Base-by-base conservation (phyloP, 2,329 filamentous ascomycete genomes). In the Ophiocordyceps camponoti-leonardi region DNA sequence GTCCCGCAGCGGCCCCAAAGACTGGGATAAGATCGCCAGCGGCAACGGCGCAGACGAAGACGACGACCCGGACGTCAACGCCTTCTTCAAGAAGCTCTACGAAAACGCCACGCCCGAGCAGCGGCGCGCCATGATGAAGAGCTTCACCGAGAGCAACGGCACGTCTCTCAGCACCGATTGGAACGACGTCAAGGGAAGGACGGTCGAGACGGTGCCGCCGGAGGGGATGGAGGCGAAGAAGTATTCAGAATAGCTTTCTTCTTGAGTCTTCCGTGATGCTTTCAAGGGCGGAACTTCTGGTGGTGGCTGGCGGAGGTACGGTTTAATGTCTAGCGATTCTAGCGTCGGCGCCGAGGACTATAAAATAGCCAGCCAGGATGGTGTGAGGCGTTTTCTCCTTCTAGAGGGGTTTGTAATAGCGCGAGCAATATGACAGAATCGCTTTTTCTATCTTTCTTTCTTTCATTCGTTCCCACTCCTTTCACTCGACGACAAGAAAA, bases 41-140 rank as follows among this genome's bases (percentile, higher is more conserved):
- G 67, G 68, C 0, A 71, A 73, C 1, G 67, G 68, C 0, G 71
- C 73, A 1, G 70, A 77, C 1, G 78, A 77, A 11, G 71, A 73
- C 0, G 71, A 75, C 0, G 65, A 74, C 49, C 76, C 82, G 26
- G 77, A 83, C 31, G 78, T 87, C 10, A 83, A 93, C 54, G 59
- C 62, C 12, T 96, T 95, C 66, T 98, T 98, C 71, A 92, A 93
- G 70, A 80, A 83, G 56, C 69, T 98, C 1, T 96, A 90, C 65
- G 78, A 82, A 50, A 71, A 68, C 33, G 79, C 86, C 0, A 79
- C 82, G 43, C 77, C 81, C 0, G 90, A 98, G 54, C 85, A 86
- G 48, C 79, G 79, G 58, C 78, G 87, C 2, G 92, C 92, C 10
- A 98, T 98, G 92, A 86, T 93, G 78, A 98, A 98, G 75, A 94